A percentile compares a stretch with the other conserved stretches of the same genome.
phyloP scores from a whole-genome alignment of 345 rosid species.

The Mercurialis annua region DNA sequence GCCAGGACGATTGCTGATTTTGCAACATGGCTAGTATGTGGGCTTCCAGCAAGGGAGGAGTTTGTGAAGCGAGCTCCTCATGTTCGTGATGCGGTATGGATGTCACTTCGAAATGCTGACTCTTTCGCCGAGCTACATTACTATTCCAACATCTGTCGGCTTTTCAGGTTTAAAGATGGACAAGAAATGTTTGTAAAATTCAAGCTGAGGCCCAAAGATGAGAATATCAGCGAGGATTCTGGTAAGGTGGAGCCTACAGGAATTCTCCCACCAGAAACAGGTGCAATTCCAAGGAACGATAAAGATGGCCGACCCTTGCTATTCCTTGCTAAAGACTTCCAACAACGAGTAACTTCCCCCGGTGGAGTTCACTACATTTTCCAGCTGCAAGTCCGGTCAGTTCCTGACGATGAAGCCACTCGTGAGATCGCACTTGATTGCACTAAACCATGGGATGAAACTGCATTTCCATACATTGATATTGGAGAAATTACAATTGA shows the following conservation, averaged over 20 bases:
- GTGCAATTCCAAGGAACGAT: slow-evolving; percentile 56
- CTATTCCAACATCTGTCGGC: slow-evolving; percentile 56
- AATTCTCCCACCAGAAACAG: slow-evolving; percentile 77
- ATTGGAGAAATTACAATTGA: slow-evolving; percentile 48
- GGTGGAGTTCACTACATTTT: slow-evolving; percentile 50
- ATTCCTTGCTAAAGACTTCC: slow-evolving; percentile 63
- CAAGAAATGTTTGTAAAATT: slow-evolving; percentile 62
- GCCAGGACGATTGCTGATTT: slow-evolving; percentile 62
- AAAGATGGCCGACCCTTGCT: slow-evolving; percentile 52
- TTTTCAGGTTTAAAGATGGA: slow-evolving; percentile 51
- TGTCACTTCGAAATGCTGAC: slow-evolving; percentile 44
- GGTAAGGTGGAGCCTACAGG: slow-evolving; percentile 60
- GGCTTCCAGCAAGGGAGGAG: slow-evolving; percentile 60
- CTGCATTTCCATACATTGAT: slow-evolving; percentile 45
- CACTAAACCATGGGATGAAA: slow-evolving; percentile 60
- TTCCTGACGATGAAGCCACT: slow-evolving; percentile 41
- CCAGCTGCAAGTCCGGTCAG: slow-evolving; percentile 49
- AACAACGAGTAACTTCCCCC: slow-evolving; percentile 40
- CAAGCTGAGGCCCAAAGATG: slow-evolving; percentile 52
- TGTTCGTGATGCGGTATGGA: slow-evolving; percentile 61
- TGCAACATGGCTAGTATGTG: slow-evolving; percentile 68
- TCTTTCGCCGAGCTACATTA: slow-evolving; percentile 55
- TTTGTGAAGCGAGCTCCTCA: slow-evolving; percentile 55
- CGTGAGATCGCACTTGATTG: slow-evolving; percentile 51
- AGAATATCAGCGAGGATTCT: slow-evolving; percentile 42